Percentiles rank a stretch among this genome's conserved stretches.
These are phyloP conservation scores for Pseudohalonectria lignicola DNA, from an alignment of 2,329 filamentous ascomycete species.

Conservation along the genomic window DNA sequence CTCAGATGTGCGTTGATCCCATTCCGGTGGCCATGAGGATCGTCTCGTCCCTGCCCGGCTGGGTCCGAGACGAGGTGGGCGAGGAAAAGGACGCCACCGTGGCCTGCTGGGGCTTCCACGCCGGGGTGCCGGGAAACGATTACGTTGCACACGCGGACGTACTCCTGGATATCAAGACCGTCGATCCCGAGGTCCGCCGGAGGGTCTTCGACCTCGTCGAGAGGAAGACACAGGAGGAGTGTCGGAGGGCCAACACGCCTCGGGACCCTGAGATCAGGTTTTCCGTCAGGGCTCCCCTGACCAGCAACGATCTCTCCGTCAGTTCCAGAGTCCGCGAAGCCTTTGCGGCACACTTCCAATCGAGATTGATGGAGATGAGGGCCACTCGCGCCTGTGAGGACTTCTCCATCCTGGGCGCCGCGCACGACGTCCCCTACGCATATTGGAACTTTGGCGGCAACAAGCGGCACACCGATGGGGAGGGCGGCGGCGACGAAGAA, in stretches of 20 bases:
- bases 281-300: background rate
- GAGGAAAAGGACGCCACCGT: constrained; percentile 16
- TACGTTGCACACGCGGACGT: constrained; percentile 2
- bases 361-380: background rate
- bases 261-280: constrained; percentile 1
- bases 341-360: background rate
- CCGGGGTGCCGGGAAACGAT: constrained; percentile 2
- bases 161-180: constrained; percentile 3
- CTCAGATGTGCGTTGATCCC: constrained; percentile 33
- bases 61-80: constrained; percentile 18
- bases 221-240: constrained; percentile 1
- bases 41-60: constrained; percentile 22
- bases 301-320: background rate
- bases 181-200: constrained; percentile 1
- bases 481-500: too few relatives aligned
- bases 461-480: background rate
- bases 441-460: constrained; percentile 1
- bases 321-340: background rate
- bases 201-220: constrained; percentile 1
- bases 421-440: background rate
- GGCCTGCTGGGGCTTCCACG: constrained; percentile 3
- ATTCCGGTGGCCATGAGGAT: constrained; percentile 28
- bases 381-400: background rate
- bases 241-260: background rate
- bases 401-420: background rate